A percentile compares a stretch with the other conserved stretches of the same genome.
These are phyloP conservation scores for Xylariales sp. DNA, from an alignment of 2,329 filamentous ascomycete species.

Conservation along the genomic window DNA sequence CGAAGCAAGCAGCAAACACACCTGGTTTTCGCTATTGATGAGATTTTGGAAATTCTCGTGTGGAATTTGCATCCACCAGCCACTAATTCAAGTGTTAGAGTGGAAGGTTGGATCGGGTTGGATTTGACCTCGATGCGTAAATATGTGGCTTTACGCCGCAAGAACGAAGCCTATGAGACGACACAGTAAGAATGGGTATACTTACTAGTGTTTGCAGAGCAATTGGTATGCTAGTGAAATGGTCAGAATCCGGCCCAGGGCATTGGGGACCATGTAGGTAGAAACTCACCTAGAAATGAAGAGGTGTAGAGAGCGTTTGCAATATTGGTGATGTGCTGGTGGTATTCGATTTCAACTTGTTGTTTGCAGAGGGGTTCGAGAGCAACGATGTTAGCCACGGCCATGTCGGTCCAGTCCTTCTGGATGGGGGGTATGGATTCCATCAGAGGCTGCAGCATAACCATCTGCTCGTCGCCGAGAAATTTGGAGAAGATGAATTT, in stretches of 20 bases:
- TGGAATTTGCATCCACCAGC: slow-evolving; percentile 69
- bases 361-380: slow-evolving; percentile 59
- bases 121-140: not conserved
- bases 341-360: slow-evolving; percentile 60
- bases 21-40: slow-evolving; percentile 60
- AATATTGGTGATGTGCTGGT: slow-evolving; percentile 58
- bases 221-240: slow-evolving; percentile 59
- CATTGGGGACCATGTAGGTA: slow-evolving; percentile 6
- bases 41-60: slow-evolving; percentile 64
- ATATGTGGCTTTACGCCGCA: not conserved
- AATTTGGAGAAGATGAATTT: slow-evolving; percentile 63
- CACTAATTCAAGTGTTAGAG: slow-evolving; percentile 38
- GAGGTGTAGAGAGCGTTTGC: slow-evolving; percentile 64
- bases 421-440: slow-evolving; percentile 59
- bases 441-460: slow-evolving; percentile 59
- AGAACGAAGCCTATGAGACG: not conserved
- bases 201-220: slow-evolving; percentile 59
- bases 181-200: not conserved
- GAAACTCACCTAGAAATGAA: slow-evolving; percentile 62
- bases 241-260: slow-evolving; percentile 14
- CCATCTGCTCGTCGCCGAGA: slow-evolving; percentile 55
- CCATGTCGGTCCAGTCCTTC: slow-evolving; percentile 59
- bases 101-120: not conserved
- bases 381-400: slow-evolving; percentile 56
- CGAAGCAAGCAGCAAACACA: slow-evolving; percentile 60